Percentiles rank a stretch among this genome's conserved stretches.
Evolutionary conservation across 768 basidiomycete species (phyloP).

Genomic region (Lactarius sanguifluus): DNA sequence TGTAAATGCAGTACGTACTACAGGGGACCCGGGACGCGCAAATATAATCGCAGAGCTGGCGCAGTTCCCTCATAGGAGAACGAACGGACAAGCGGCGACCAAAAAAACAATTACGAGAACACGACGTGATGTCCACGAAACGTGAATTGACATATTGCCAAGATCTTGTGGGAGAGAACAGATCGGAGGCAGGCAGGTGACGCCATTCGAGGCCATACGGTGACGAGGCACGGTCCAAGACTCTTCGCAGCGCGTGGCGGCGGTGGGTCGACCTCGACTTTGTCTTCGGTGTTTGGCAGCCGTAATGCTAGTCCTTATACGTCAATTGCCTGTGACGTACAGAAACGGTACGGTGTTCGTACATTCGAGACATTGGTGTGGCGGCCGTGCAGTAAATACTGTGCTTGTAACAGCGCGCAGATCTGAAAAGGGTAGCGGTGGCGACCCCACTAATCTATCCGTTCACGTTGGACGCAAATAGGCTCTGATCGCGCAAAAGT

Average conservation of each 20-base stretch:
- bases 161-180: too few species aligned
- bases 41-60: too few species aligned
- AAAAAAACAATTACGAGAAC: background rate
- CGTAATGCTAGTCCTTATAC: background rate
- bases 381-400: background rate
- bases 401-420: background rate
- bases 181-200: background rate
- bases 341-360: background rate
- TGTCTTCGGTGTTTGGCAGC: slow-evolving; percentile 2
- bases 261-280: background rate
- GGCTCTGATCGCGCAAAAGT: background rate
- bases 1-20: too few species aligned
- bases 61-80: background rate
- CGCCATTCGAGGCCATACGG: background rate
- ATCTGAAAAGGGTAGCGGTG: background rate
- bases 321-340: background rate
- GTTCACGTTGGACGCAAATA: background rate
- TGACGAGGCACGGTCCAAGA: background rate
- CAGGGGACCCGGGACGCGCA: too few species aligned
- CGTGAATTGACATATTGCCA: too few species aligned
- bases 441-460: background rate
- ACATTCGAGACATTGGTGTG: background rate
- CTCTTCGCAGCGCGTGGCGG: background rate
- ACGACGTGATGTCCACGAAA: background rate
- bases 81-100: background rate